These are phyloP conservation scores for Alloteropsis semialata DNA, from an alignment of 176 grass and related monocot species.

Conservation along the genomic window DNA sequence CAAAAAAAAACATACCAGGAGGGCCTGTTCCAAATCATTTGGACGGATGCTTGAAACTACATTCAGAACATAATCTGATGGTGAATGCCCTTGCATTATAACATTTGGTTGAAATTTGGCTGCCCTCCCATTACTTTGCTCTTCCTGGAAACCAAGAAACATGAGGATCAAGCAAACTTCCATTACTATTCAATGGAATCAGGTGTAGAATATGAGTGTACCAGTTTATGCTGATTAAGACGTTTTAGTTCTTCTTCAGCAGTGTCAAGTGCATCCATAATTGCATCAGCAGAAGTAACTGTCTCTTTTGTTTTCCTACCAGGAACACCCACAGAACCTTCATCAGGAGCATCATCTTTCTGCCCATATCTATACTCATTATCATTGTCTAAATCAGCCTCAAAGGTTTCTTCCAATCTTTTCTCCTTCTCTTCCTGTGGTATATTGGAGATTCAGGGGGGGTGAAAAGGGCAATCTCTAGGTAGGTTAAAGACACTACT, in stretches of 20 bases:
- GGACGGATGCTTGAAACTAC: slow-evolving; percentile 62
- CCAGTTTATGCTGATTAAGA: slow-evolving; percentile 68
- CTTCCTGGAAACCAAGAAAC: slow-evolving; percentile 53
- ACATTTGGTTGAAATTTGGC: slow-evolving; percentile 65
- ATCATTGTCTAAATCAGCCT: slow-evolving; percentile 74
- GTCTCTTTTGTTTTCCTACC: slow-evolving; percentile 93
- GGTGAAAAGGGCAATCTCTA: background rate
- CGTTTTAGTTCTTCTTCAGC: slow-evolving; percentile 80
- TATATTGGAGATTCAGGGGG: background rate
- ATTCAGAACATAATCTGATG: slow-evolving; percentile 89
- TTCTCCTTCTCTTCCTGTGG: slow-evolving; percentile 88
- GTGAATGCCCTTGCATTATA: slow-evolving; percentile 78
- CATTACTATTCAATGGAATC: background rate
- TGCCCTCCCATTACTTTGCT: slow-evolving; percentile 52
- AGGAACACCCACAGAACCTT: slow-evolving; percentile 83
- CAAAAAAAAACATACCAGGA: slow-evolving; percentile 55
- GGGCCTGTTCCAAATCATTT: slow-evolving; percentile 88
- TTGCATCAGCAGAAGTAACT: slow-evolving; percentile 72
- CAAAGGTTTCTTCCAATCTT: slow-evolving; percentile 86
- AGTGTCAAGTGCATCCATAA: slow-evolving; percentile 92
- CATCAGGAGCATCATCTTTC: slow-evolving; percentile 77
- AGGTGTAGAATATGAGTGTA: background rate
- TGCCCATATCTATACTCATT: slow-evolving; percentile 72
- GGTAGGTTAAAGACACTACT: background rate
- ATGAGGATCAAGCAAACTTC: background rate